Evolutionary conservation across 2,329 filamentous ascomycete species (phyloP), one percentile per base, ranked within the genome.

Genomic region (Alternaria dauci): DNA sequence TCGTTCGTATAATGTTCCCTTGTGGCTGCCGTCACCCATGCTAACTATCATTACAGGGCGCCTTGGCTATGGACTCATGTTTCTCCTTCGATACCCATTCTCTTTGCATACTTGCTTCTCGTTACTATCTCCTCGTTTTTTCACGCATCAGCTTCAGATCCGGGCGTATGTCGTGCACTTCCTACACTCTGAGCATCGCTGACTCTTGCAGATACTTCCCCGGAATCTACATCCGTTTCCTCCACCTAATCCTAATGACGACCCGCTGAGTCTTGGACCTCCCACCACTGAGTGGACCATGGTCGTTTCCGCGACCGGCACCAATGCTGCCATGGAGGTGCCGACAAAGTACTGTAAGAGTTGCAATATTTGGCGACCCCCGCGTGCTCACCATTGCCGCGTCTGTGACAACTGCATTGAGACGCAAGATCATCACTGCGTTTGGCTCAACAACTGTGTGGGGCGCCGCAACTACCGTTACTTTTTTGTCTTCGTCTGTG

Each of bases 391-490:
- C 76, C 95, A 99, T 81, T 99, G 95, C 80, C 91, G 95, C 58
- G 86, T 97, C 28, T 99, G 95, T 81, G 94, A 99, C 80, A 97
- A 96, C 78, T 99, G 95, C 77, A 88, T 99, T 61, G 95, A 99
- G 79, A 97, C 93, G 0, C 93, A 97, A 69, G 95, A 99, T 74
- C 95, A 99, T 75, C 95, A 99, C 80, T 99, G 95, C 74, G 94
- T 98, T 16, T 99, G 95, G 95, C 87, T 99, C 65, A 99, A 99
- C 81, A 99, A 99, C 78, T 99, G 95, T 71, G 91, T 99, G 51
- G 95, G 95, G 43, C 90, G 94, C 67, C 92, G 95, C 71, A 99
- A 99, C 81, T 99, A 99, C 81, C 92, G 95, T 65, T 98, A 94
- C 79, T 99, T 99, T 80, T 97, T 98, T 77, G 87, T 91, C 11